Conservation (phyloP, 805 yeast species). For the Wickerhamomyces mucosus region DNA sequence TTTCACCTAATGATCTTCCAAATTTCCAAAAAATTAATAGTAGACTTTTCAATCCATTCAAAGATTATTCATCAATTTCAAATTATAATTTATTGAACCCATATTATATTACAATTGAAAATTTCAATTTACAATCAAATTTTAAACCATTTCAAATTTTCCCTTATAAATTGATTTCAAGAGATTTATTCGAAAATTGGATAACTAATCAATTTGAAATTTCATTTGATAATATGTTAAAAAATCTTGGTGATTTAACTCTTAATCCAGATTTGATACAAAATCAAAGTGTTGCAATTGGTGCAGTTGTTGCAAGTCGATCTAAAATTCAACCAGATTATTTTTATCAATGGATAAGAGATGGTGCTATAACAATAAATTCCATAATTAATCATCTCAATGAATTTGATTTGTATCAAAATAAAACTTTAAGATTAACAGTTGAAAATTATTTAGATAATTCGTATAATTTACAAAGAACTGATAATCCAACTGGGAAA, state of each 20-base stretch:
- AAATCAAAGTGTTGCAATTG: constrained; percentile 37
- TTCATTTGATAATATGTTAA: constrained; percentile 33
- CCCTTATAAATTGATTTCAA: constrained; percentile 13
- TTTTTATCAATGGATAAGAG: constrained; percentile 86
- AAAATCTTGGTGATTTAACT: constrained; percentile 37
- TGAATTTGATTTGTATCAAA: constrained; percentile 25
- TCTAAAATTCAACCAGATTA: constrained; percentile 66
- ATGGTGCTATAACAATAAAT: constrained; percentile 71
- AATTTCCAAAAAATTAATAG: not conserved
- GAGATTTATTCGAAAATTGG: constrained; percentile 36
- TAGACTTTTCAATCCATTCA: not conserved
- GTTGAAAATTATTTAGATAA: constrained; percentile 58
- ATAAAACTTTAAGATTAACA: constrained; percentile 17
- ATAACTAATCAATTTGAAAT: constrained; percentile 28
- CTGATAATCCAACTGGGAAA: constrained; percentile 59
- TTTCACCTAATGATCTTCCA: not conserved
- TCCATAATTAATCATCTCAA: constrained; percentile 49
- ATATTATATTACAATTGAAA: constrained; percentile 7
- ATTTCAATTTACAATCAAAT: constrained; percentile 16
- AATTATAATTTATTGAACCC: too few relatives aligned
- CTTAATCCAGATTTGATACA: constrained; percentile 18
- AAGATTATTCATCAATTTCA: not conserved
- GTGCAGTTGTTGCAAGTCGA: constrained; percentile 82
- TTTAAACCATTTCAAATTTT: constrained; percentile 11
- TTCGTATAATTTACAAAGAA: constrained; percentile 51